phyloP scores from a whole-genome alignment of 306 rosid genomes.

The Comarum palustre region DNA sequence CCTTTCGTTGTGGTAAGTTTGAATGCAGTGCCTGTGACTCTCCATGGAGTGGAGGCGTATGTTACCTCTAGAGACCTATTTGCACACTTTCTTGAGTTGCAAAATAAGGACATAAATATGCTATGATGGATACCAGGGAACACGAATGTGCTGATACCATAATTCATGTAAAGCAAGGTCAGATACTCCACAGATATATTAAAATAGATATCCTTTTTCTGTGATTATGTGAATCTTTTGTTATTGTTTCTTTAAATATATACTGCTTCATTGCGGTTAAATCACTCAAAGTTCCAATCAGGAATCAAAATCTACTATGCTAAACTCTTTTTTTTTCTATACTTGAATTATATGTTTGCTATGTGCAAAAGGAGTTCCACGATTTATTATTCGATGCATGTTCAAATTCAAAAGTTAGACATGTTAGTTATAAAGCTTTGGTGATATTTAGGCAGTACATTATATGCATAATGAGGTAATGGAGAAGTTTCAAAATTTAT shows the following conservation, averaged over 20 bases:
- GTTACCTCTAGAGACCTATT: background rate
- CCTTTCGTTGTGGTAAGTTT: background rate
- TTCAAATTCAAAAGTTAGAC: background rate
- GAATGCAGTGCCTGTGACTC: conserved; percentile 3
- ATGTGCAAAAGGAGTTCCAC: background rate
- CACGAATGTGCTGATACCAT: conserved; percentile 9
- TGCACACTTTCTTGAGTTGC: conserved; percentile 14
- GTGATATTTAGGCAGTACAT: background rate
- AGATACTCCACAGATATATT: background rate
- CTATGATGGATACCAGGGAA: conserved; percentile 15
- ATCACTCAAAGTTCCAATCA: background rate
- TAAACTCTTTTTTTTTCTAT: background rate
- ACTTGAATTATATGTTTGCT: background rate
- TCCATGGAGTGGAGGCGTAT: conserved; percentile 5
- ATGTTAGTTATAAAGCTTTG: background rate
- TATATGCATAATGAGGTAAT: background rate
- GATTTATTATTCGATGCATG: background rate
- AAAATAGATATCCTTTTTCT: background rate
- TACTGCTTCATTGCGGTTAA: background rate
- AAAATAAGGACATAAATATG: conserved; percentile 5
- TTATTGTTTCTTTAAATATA: background rate
- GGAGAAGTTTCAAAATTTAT: background rate
- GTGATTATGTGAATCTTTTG: background rate
- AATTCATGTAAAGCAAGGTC: conserved; percentile 12
- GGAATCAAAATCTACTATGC: background rate